These are phyloP conservation scores for Botryosphaeria dothidea DNA, from an alignment of 2,329 filamentous ascomycete species.

Conservation along the genomic window DNA sequence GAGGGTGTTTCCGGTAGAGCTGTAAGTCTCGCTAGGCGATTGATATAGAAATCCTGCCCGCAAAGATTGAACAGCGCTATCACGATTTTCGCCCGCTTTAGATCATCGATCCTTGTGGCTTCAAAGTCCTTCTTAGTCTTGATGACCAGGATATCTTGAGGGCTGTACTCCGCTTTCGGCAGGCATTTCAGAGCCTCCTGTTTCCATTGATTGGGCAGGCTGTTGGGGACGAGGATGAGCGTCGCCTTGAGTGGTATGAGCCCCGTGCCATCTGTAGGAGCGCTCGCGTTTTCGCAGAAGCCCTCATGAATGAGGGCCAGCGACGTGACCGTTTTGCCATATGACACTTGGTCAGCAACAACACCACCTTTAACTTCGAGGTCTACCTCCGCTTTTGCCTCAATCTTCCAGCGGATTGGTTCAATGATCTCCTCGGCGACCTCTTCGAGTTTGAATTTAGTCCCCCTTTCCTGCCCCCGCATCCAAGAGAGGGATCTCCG, in stretches of 20 bases:
- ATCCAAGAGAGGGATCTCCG: constrained; percentile 61
- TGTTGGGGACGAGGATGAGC: constrained; percentile 58
- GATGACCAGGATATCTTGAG: constrained; percentile 49
- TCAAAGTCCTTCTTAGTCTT: constrained; percentile 41
- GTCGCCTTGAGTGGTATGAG: constrained; percentile 56
- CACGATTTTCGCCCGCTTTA: constrained; percentile 56
- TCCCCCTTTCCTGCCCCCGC: constrained; percentile 51
- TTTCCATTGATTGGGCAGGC: constrained; percentile 60
- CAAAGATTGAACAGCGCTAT: constrained; percentile 57
- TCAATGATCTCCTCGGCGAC: constrained; percentile 53
- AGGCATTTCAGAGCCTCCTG: constrained; percentile 56
- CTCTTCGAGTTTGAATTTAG: constrained; percentile 54
- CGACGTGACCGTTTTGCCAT: constrained; percentile 65
- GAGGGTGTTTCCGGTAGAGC: constrained; percentile 46
- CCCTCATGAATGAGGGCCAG: constrained; percentile 58
- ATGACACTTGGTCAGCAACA: constrained; percentile 65
- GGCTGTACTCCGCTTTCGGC: constrained; percentile 28
- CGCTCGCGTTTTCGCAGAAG: constrained; percentile 26
- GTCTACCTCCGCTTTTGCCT: constrained; percentile 51
- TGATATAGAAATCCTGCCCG: constrained; percentile 49
- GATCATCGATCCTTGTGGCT: constrained; percentile 43
- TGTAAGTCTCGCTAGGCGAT: constrained; percentile 51
- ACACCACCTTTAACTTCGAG: constrained; percentile 57
- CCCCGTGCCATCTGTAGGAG: constrained; percentile 23
- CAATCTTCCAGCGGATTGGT: constrained; percentile 57